Percentiles rank a stretch among this genome's conserved stretches.
Conservation (phyloP, 306 rosid genomes). For the Cyclanthera cordifolia region DNA sequence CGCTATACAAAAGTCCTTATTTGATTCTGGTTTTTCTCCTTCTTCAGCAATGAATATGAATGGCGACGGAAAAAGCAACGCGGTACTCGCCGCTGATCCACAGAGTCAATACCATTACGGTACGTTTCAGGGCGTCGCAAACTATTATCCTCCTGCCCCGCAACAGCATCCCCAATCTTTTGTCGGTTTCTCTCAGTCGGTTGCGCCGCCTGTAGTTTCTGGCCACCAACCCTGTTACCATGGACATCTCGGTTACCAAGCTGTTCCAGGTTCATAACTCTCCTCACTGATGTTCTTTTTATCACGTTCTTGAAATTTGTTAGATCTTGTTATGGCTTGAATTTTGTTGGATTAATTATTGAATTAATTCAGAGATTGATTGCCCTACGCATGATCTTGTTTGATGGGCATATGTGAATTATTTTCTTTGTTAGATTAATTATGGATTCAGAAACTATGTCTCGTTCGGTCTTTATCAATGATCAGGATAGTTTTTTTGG, state of each 20-base stretch:
- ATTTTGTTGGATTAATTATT: not conserved
- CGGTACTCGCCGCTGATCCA: conserved; percentile 19
- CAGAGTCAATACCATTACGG: conserved; percentile 49
- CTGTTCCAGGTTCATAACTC: conserved; percentile 32
- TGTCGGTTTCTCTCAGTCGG: too few species aligned
- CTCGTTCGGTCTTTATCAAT: not conserved
- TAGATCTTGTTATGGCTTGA: not conserved
- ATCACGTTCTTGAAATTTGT: not conserved
- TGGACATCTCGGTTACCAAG: conserved; percentile 27
- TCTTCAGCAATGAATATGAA: conserved; percentile 24
- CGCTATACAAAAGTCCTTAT: not conserved
- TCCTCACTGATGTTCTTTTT: not conserved
- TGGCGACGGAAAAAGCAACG: conserved; percentile 36
- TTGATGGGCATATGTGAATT: not conserved
- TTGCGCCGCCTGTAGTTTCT: conserved; percentile 19
- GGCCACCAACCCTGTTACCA: conserved; percentile 25
- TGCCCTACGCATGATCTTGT: not conserved
- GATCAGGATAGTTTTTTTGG: not conserved
- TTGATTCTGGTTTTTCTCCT: not conserved
- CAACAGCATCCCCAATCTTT: conserved; percentile 23
- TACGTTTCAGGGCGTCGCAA: conserved; percentile 83
- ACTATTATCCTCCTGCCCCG: conserved; percentile 34
- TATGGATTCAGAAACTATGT: not conserved
- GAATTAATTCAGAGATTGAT: not conserved
- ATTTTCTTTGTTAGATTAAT: not conserved